Conservation (phyloP, 441 rosid genomes). For the Eutrema salsugineum region DNA sequence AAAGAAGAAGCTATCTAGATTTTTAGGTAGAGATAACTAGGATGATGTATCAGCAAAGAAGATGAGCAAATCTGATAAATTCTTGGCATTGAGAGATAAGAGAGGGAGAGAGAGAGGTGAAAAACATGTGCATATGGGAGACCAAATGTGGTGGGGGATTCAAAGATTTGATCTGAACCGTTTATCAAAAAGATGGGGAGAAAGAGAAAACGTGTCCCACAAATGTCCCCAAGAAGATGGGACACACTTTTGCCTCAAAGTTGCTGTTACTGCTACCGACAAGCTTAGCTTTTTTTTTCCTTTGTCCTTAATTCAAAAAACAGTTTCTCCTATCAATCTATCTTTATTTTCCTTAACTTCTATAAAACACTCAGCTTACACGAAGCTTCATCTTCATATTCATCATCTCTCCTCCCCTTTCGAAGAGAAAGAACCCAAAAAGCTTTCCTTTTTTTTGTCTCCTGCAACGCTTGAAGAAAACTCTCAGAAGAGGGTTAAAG, state of each 20-base stretch:
- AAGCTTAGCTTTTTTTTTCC: conserved; percentile 50
- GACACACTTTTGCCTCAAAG: conserved; percentile 56
- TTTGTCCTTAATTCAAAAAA: conserved; percentile 34
- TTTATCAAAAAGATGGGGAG: no score
- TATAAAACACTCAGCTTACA: conserved; percentile 31
- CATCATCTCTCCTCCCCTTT: conserved; percentile 10
- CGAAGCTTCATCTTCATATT: conserved; percentile 16
- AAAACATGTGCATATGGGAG: conserved; percentile 29
- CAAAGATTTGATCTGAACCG: no score
- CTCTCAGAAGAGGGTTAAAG: conserved; percentile 23
- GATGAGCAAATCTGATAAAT: not conserved
- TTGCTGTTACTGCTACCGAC: conserved; percentile 68
- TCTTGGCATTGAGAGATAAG: not conserved
- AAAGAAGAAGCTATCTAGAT: not conserved
- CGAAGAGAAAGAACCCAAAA: conserved; percentile 26
- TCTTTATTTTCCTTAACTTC: conserved; percentile 1
- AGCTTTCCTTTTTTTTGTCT: conserved; percentile 2
- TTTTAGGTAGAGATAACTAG: not conserved
- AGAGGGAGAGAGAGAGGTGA: conserved; percentile 1
- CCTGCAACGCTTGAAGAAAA: conserved; percentile 29
- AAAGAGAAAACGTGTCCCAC: conserved; percentile 45
- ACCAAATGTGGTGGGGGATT: conserved; percentile 25
- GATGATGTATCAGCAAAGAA: conserved; percentile 18
- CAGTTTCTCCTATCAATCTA: not conserved
- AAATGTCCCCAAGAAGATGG: conserved; percentile 47